Percentiles rank a stretch among this genome's conserved stretches.
Conservation (phyloP, 2,329 filamentous ascomycete genomes). For the Aspergillus texensis region DNA sequence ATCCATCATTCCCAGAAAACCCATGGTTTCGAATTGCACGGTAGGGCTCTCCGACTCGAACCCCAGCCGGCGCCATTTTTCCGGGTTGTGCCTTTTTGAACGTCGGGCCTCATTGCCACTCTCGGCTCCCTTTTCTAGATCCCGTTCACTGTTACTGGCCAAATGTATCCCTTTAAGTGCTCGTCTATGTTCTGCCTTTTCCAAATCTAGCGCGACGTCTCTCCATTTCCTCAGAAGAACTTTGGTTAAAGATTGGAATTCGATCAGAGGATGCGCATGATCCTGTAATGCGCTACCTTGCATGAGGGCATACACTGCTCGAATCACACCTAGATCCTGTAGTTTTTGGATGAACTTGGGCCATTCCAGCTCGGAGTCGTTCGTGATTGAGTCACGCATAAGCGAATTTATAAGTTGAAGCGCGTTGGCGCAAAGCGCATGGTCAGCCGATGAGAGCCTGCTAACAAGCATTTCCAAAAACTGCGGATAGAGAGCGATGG, state of each 20-base stretch:
- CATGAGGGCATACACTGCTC: constrained; percentile 90
- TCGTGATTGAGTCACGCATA: constrained; percentile 85
- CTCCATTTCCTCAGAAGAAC: constrained; percentile 85
- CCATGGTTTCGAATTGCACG: constrained; percentile 80
- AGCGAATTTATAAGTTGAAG: constrained; percentile 94
- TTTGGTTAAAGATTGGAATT: constrained; percentile 92
- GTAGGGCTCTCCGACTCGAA: constrained; percentile 89
- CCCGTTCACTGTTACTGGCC: constrained; percentile 63
- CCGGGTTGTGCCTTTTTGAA: constrained; percentile 75
- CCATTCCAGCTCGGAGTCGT: constrained; percentile 81
- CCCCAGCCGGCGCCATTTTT: constrained; percentile 90
- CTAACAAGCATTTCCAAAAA: constrained; percentile 94
- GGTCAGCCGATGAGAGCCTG: constrained; percentile 89
- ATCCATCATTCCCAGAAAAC: constrained; percentile 97
- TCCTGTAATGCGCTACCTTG: constrained; percentile 91
- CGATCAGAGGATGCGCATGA: constrained; percentile 82
- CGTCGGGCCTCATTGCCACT: constrained; percentile 53
- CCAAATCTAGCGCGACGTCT: constrained; percentile 79
- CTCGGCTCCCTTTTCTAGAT: constrained; percentile 31
- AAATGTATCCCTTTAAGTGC: constrained; percentile 85
- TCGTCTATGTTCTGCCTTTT: constrained; percentile 83
- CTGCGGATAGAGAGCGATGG: constrained; percentile 85
- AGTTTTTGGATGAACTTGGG: constrained; percentile 91
- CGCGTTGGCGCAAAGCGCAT: constrained; percentile 92
- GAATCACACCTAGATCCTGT: constrained; percentile 90